These are phyloP conservation scores for Plasmodium blacklocki DNA, from an alignment of 169 alveolate genomes.

Conservation along the genomic window DNA sequence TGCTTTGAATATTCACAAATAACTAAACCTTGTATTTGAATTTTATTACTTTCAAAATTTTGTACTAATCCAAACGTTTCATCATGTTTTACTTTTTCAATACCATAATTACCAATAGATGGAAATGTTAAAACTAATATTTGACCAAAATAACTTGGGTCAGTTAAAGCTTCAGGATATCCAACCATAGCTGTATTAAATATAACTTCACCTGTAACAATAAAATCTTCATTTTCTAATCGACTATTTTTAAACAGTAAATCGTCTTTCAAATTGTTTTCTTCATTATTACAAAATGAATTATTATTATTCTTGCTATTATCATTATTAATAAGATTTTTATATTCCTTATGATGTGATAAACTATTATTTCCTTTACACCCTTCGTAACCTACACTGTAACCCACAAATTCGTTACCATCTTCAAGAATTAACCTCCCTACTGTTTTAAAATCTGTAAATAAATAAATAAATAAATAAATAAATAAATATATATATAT, in stretches of 20 bases:
- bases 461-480: neutral
- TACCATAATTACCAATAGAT: conserved; percentile 91
- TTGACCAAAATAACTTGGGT: conserved; percentile 91
- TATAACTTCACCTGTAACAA: conserved; percentile 88
- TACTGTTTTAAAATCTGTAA: conserved; percentile 59
- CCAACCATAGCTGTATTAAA: conserved; percentile 92
- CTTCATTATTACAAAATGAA: too few species aligned
- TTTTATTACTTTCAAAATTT: conserved; percentile 85
- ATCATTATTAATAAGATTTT: conserved; percentile 12
- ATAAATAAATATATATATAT: neutral
- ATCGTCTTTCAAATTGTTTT: conserved; percentile 29
- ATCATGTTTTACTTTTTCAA: conserved; percentile 84
- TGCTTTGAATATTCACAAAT: conserved; percentile 86
- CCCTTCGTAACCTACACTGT: conserved; percentile 73
- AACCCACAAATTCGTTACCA: conserved; percentile 57
- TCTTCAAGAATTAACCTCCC: conserved; percentile 72
- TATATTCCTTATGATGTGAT: neutral
- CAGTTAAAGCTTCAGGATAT: conserved; percentile 92
- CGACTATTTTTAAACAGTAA: conserved; percentile 23
- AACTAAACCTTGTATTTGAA: conserved; percentile 86
- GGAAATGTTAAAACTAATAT: conserved; percentile 90
- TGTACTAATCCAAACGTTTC: conserved; percentile 81
- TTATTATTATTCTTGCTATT: conserved; percentile 2
- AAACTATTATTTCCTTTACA: conserved; percentile 4
- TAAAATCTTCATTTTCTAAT: conserved; percentile 72